These are phyloP conservation scores for Hyaloscypha finlandica DNA, from an alignment of 495 filamentous ascomycete species.

Conservation along the genomic window DNA sequence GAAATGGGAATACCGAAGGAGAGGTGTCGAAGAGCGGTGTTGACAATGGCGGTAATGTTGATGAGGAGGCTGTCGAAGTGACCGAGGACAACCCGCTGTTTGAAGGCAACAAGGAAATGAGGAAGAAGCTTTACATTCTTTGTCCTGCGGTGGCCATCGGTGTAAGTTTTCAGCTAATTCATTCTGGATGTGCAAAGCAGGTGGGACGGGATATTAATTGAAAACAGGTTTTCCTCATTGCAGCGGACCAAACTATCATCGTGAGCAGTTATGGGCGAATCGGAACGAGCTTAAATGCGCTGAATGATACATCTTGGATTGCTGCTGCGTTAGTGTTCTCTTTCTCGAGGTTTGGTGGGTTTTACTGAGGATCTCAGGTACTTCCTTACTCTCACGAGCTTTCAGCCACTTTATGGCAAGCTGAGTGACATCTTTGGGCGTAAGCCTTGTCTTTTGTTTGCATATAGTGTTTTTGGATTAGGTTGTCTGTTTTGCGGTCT, in stretches of 20 bases:
- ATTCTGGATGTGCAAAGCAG: background rate
- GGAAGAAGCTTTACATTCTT: constrained; percentile 51
- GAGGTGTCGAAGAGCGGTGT: background rate
- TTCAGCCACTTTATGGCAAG: constrained; percentile 80
- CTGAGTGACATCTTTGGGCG: constrained; percentile 81
- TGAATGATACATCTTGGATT: constrained; percentile 84
- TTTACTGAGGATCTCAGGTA: constrained; percentile 39
- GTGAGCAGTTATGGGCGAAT: constrained; percentile 79
- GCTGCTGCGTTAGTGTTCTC: constrained; percentile 60
- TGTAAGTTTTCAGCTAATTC: constrained; percentile 38
- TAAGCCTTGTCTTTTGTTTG: constrained; percentile 72
- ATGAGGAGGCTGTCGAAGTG: constrained; percentile 19
- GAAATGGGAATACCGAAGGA: constrained; percentile 9
- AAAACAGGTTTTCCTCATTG: constrained; percentile 64
- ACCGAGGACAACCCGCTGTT: constrained; percentile 37
- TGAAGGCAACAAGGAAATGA: constrained; percentile 40
- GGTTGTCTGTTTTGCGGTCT: constrained; percentile 76
- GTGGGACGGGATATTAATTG: background rate
- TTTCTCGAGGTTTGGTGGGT: background rate
- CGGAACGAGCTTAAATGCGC: constrained; percentile 74
- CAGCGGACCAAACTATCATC: constrained; percentile 82
- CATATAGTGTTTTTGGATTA: constrained; percentile 72
- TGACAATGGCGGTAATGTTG: constrained; percentile 8
- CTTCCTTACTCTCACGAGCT: constrained; percentile 76
- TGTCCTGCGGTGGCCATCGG: constrained; percentile 61